Conservation (phyloP, 2,329 filamentous ascomycete species). For the Botrytis deweyae region DNA sequence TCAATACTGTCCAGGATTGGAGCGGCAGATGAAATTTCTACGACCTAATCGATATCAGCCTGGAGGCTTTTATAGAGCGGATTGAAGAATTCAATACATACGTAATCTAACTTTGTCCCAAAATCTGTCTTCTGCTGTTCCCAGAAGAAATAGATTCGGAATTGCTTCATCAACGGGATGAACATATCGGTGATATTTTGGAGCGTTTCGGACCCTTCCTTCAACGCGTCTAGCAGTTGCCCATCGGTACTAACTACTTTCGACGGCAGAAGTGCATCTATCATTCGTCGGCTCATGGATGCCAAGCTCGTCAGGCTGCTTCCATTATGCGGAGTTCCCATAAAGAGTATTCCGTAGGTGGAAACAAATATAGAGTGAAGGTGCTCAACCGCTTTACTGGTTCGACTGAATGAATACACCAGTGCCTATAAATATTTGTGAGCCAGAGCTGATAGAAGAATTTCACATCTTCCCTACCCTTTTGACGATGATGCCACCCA, state of each 20-base stretch:
- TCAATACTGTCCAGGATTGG: neutral
- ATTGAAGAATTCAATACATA: too few relatives aligned
- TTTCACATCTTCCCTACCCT: too few relatives aligned
- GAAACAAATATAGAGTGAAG: neutral
- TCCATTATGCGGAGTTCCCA: constrained; percentile 1
- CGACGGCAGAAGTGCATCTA: neutral
- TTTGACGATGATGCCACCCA: too few relatives aligned
- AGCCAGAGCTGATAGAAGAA: too few relatives aligned
- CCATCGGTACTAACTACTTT: neutral
- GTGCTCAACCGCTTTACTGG: neutral
- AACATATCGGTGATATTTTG: constrained; percentile 1
- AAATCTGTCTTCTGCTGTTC: neutral
- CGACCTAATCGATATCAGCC: neutral
- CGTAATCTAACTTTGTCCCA: neutral
- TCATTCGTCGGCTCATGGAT: neutral
- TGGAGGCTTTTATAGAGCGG: too few relatives aligned
- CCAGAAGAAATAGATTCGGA: constrained; percentile 8
- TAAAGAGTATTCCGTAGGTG: neutral
- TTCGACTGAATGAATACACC: neutral
- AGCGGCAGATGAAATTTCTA: constrained; percentile 1
- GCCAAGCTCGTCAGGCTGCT: neutral
- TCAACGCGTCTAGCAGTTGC: neutral
- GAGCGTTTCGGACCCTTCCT: neutral
- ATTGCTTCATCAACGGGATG: neutral
- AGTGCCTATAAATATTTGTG: too few relatives aligned